These are phyloP conservation scores for Sporothrix curviconia DNA, from an alignment of 2,329 filamentous ascomycete genomes.

Conservation along the genomic window DNA sequence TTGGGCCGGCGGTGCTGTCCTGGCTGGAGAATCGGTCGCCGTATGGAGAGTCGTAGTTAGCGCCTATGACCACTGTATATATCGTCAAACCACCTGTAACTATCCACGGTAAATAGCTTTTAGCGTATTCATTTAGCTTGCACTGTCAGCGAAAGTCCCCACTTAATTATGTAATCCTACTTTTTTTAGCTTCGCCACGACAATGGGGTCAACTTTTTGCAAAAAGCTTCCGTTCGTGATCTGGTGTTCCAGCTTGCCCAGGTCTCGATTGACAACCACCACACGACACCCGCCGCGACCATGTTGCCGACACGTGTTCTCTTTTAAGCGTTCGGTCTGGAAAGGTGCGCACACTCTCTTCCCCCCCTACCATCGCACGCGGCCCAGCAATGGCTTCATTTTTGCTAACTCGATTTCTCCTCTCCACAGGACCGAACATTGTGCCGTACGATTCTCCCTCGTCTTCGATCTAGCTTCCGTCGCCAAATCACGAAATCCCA, in stretches of 20 bases:
- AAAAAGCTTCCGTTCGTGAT: not conserved
- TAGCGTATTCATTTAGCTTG: not conserved
- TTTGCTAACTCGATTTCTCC: slow-evolving; percentile 20
- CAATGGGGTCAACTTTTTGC: slow-evolving; percentile 8
- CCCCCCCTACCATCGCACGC: not conserved
- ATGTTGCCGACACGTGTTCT: slow-evolving; percentile 67
- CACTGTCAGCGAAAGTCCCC: not conserved
- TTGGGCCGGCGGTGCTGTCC: slow-evolving; percentile 47
- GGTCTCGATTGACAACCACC: slow-evolving; percentile 15
- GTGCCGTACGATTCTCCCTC: slow-evolving; percentile 41
- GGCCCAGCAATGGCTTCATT: not conserved
- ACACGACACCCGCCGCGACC: slow-evolving; percentile 8
- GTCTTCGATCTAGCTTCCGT: not conserved
- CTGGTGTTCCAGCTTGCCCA: not conserved
- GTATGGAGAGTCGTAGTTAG: slow-evolving; percentile 40
- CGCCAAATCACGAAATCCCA: not conserved
- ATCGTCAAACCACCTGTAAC: not conserved
- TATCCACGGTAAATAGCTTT: not conserved
- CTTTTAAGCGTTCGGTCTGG: slow-evolving; percentile 74
- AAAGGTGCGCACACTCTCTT: slow-evolving; percentile 55
- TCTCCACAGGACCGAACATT: slow-evolving; percentile 41
- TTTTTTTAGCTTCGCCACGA: no score
- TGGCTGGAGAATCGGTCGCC: slow-evolving; percentile 53
- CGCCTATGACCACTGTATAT: not conserved
- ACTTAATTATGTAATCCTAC: slow-evolving; percentile 1